Evolutionary conservation across 371 early-diverging fungal species (phyloP).

Genomic region (Apophysomyces ossiformis): DNA sequence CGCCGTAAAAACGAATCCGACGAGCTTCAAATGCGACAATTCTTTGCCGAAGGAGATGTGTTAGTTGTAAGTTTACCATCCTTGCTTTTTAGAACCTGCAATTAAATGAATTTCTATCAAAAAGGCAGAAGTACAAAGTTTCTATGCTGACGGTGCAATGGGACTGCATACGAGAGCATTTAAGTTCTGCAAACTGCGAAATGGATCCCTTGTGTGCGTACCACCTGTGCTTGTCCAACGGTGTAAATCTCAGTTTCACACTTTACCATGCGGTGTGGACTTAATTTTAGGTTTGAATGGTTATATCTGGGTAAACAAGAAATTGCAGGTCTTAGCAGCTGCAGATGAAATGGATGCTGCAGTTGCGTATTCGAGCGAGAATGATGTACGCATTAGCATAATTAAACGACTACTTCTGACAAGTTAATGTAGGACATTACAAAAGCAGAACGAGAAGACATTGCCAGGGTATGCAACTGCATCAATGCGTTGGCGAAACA

Average conservation of each 20-base stretch:
- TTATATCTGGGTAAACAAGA: constrained; percentile 94
- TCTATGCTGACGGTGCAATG: constrained; percentile 88
- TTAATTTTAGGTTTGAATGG: constrained; percentile 97
- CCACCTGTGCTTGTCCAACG: constrained; percentile 89
- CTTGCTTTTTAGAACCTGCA: background rate
- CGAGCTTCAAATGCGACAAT: constrained; percentile 97
- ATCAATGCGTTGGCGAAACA: constrained; percentile 78
- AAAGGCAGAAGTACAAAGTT: constrained; percentile 95
- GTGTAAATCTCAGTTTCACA: constrained; percentile 91
- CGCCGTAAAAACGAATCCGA: constrained; percentile 98
- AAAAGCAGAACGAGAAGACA: constrained; percentile 69
- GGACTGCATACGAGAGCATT: constrained; percentile 95
- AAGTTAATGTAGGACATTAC: constrained; percentile 54
- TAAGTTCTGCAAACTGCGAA: constrained; percentile 97
- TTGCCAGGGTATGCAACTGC: constrained; percentile 89
- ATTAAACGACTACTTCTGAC: background rate
- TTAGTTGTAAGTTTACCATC: constrained; percentile 69
- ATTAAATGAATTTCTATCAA: background rate
- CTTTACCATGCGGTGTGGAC: constrained; percentile 87
- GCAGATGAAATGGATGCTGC: constrained; percentile 71
- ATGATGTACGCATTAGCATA: constrained; percentile 63
- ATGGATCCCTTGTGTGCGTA: constrained; percentile 87
- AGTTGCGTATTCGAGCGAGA: constrained; percentile 77
- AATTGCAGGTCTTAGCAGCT: constrained; percentile 54
- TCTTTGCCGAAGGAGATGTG: constrained; percentile 96